These are phyloP conservation scores for Xylaria venustula DNA, from an alignment of 495 filamentous ascomycete species.

Conservation along the genomic window DNA sequence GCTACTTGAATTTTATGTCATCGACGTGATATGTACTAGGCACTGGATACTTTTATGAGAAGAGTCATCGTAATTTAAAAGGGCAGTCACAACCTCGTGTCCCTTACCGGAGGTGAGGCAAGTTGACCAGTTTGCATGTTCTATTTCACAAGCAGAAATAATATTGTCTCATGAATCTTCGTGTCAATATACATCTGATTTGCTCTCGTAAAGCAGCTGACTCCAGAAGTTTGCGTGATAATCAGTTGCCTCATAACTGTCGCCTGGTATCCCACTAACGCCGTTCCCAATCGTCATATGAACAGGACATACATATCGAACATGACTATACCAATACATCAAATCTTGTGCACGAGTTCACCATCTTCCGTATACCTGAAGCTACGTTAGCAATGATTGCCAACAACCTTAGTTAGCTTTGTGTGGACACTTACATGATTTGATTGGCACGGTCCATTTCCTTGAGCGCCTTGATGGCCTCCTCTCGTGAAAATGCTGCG, in stretches of 20 bases:
- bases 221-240: neutral
- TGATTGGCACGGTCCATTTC: conserved; percentile 80
- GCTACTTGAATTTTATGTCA: too few species aligned
- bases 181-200: neutral
- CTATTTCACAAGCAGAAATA: neutral
- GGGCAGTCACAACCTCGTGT: neutral
- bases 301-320: neutral
- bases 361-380: conserved; percentile 43
- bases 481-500: conserved; percentile 61
- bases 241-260: neutral
- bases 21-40: too few species aligned
- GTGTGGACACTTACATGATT: conserved; percentile 76
- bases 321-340: conserved; percentile 16
- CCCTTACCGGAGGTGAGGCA: neutral
- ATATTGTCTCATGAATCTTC: neutral
- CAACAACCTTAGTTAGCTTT: neutral
- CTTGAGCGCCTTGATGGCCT: conserved; percentile 74
- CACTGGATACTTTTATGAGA: too few species aligned
- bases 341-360: conserved; percentile 48
- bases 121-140: neutral
- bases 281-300: conserved; percentile 1
- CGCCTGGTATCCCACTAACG: conserved; percentile 1
- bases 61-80: too few species aligned
- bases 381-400: conserved; percentile 24
- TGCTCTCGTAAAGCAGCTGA: neutral